Evolutionary conservation across 225 moss, liverwort and hornwort genomes (phyloP).

Genomic region (Thuidium tamariscinum): DNA sequence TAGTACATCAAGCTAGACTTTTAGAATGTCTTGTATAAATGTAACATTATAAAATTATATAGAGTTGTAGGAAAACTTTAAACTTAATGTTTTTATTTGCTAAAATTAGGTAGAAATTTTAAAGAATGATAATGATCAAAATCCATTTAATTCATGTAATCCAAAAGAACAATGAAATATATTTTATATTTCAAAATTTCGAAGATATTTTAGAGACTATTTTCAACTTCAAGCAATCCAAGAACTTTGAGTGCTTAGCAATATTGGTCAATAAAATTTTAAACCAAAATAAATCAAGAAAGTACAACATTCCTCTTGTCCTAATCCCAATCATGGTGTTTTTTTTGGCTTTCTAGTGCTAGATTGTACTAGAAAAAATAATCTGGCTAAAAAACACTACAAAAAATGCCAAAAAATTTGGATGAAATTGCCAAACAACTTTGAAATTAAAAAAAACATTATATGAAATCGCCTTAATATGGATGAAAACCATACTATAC

Average conservation of each 20-base stretch:
- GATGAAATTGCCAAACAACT: too few relatives aligned
- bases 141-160: not conserved
- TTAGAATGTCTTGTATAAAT: fast-evolving
- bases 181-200: not conserved
- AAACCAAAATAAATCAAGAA: not conserved
- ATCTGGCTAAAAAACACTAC: too few relatives aligned
- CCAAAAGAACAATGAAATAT: fast-evolving
- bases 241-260: not conserved
- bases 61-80: not conserved
- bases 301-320: not conserved
- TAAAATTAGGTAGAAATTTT: not conserved
- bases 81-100: not conserved
- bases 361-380: too few relatives aligned
- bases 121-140: not conserved
- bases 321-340: too few relatives aligned
- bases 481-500: too few relatives aligned
- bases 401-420: too few relatives aligned
- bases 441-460: too few relatives aligned
- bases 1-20: not conserved
- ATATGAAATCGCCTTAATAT: too few relatives aligned
- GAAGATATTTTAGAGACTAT: not conserved
- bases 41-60: too few relatives aligned
- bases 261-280: not conserved
- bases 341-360: too few relatives aligned
- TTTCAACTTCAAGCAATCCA: not conserved